phyloP scores from a whole-genome alignment of 805 yeast species.

The Yamadazyma akitaensis region DNA sequence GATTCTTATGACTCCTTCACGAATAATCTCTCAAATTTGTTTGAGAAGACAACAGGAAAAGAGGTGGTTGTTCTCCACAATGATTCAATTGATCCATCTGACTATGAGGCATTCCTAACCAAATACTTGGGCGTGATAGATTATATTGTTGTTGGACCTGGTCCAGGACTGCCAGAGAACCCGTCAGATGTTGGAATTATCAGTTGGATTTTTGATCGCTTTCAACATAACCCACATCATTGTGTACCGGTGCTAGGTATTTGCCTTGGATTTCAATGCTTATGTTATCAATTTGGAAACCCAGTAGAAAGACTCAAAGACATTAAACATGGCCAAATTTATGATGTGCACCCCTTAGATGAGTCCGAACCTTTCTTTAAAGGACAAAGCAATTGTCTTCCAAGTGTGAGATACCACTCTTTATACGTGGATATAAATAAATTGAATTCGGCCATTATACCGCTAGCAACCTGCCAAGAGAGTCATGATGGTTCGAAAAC shows the following conservation, averaged over 20 bases:
- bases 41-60: conserved; percentile 50
- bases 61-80: conserved; percentile 60
- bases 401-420: conserved; percentile 88
- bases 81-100: conserved; percentile 44
- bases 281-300: conserved; percentile 64
- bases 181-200: conserved; percentile 71
- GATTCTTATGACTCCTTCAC: conserved; percentile 97
- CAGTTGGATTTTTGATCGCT: conserved; percentile 46
- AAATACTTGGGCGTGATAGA: conserved; percentile 53
- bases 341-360: conserved; percentile 48
- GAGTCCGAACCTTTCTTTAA: conserved; percentile 20
- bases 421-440: conserved; percentile 46
- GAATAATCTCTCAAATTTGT: conserved; percentile 65
- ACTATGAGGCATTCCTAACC: conserved; percentile 34
- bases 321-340: conserved; percentile 86
- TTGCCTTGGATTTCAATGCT: conserved; percentile 87
- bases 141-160: conserved; percentile 89
- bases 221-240: conserved; percentile 5
- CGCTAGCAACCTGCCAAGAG: conserved; percentile 60
- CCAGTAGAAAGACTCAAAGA: conserved; percentile 47
- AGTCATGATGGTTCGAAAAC: not conserved
- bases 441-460: conserved; percentile 38
- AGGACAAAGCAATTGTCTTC: conserved; percentile 11
- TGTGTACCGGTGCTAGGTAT: conserved; percentile 77
- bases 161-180: conserved; percentile 85